These are phyloP conservation scores for Geotrichum restrictum DNA, from an alignment of 1,139 yeast species.

Conservation along the genomic window DNA sequence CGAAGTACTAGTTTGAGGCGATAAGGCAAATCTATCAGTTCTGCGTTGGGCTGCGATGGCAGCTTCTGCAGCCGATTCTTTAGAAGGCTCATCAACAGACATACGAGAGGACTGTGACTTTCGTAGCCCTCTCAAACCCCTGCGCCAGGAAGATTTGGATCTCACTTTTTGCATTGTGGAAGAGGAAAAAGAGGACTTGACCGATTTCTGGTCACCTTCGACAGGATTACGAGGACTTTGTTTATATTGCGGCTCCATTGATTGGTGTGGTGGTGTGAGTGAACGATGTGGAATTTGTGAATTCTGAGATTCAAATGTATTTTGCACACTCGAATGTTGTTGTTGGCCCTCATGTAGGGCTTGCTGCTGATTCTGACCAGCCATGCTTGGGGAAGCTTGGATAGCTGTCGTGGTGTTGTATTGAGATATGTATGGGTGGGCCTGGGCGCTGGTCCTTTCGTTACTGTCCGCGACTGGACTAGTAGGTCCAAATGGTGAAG, in stretches of 20 bases:
- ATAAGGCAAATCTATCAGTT: neutral
- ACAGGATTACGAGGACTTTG: neutral
- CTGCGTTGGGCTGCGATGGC: neutral
- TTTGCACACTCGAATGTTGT: too few species aligned
- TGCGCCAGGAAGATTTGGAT: constrained; percentile 2
- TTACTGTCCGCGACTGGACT: neutral
- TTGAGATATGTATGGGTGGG: too few species aligned
- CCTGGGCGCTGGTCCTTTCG: neutral
- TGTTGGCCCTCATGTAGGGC: neutral
- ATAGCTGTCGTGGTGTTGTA: too few species aligned
- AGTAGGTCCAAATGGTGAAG: too few species aligned
- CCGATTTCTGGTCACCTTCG: neutral
- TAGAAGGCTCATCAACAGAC: neutral
- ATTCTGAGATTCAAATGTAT: neutral
- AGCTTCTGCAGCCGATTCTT: neutral
- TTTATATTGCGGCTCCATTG: neutral
- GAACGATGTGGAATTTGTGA: neutral
- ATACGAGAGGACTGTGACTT: neutral
- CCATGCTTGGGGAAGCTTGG: too few species aligned
- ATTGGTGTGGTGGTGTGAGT: neutral
- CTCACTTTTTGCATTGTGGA: neutral
- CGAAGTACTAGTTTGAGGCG: neutral
- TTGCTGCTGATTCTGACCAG: neutral
- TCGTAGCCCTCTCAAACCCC: neutral
- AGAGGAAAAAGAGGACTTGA: neutral